Evolutionary conservation across 306 rosid species (phyloP), one percentile per base, ranked within the genome.

Genomic region (Acmispon strigosus): DNA sequence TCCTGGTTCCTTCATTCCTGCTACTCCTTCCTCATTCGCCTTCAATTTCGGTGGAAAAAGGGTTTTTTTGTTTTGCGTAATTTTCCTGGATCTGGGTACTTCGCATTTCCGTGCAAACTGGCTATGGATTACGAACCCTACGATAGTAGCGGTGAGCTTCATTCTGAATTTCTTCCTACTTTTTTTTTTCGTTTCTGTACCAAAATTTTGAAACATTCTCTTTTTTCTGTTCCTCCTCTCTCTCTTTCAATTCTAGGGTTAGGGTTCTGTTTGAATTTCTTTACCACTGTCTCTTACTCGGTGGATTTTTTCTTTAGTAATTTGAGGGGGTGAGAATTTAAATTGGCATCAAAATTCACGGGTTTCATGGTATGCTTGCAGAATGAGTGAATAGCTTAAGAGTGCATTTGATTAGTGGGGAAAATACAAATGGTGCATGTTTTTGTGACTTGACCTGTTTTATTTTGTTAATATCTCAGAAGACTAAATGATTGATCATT

Each of bases 81-180:
- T 32, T 32, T 8, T 24, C 58, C 57, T 51, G 48, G 54, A 68
- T 75, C 66, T 43, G 44, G 7, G 63, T 7, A 20, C 73, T 60
- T 9, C 72, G 59, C 0, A 24, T 68, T 66, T 22, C 24, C 57
- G 27, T 69, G 53, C 82, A 79, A 84, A 59, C 90, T 89, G 90
- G 88, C 90, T 79, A 90, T 93, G 98, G 96, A 90, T 78, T 84
- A 88, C 89, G 96, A 88, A 86, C 96, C 96, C 65, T 90, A 82
- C 72, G 98, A 93, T 71, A 93, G 98, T 82, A 93, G 98, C 69
- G 98, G 98, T 93, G 55, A 83, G 86, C 70, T 66, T 82, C 52
- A 51, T 66, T 67, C 5, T 2, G 18, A 65, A 62, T 24, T 77
- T 73, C 19, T 75, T 73, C 32, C 39, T 51, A 6, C 54, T 70